A percentile compares a stretch with the other conserved stretches of the same genome.
phyloP scores from a whole-genome alignment of 2,329 filamentous ascomycete genomes.

The Pezicula rhizophila region DNA sequence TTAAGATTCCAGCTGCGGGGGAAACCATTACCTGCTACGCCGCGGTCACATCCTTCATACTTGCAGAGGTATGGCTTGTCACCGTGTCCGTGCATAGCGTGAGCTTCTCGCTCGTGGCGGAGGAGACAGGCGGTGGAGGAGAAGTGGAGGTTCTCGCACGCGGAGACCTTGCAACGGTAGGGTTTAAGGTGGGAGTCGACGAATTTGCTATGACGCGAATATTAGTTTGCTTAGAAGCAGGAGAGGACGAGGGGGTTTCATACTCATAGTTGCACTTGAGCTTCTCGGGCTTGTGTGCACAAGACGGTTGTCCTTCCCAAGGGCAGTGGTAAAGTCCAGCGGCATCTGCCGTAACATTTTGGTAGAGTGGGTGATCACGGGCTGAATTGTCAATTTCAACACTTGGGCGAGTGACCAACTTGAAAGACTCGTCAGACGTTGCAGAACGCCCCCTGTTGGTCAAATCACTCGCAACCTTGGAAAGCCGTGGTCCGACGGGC shows the following conservation, averaged over 20 bases:
- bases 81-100: constrained; percentile 91
- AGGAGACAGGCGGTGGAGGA: constrained; percentile 93
- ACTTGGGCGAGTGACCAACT: constrained; percentile 22
- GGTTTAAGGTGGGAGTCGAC: constrained; percentile 95
- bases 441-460: constrained; percentile 16
- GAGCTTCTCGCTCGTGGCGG: constrained; percentile 90
- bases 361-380: constrained; percentile 65
- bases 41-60: constrained; percentile 81
- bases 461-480: constrained; percentile 24
- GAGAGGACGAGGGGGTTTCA: constrained; percentile 30
- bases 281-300: constrained; percentile 88
- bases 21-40: constrained; percentile 78
- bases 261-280: constrained; percentile 99
- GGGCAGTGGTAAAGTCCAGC: constrained; percentile 94
- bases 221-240: constrained; percentile 17
- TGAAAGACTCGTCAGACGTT: constrained; percentile 23
- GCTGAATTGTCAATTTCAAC: constrained; percentile 34
- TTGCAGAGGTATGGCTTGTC: constrained; percentile 88
- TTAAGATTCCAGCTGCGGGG: constrained; percentile 92
- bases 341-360: constrained; percentile 52
- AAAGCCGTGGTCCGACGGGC: constrained; percentile 22
- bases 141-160: constrained; percentile 81
- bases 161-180: constrained; percentile 83
- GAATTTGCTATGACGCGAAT: constrained; percentile 65
- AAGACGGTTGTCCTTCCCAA: constrained; percentile 64